Percentiles rank a stretch among this genome's conserved stretches.
These are phyloP conservation scores for Fusarium paranaense DNA, from an alignment of 2,329 filamentous ascomycete genomes.

Conservation along the genomic window DNA sequence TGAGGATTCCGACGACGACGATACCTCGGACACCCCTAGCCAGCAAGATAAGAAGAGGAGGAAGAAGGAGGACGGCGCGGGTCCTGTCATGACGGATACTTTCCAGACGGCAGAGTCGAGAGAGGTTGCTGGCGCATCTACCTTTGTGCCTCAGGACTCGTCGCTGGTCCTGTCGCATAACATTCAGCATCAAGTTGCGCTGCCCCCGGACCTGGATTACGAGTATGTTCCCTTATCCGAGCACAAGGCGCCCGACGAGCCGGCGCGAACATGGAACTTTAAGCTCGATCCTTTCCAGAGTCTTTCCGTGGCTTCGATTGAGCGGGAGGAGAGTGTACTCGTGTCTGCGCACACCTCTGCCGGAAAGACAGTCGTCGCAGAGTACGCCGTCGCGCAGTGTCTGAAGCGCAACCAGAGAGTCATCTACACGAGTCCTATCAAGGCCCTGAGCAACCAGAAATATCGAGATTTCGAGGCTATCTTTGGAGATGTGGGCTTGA, in stretches of 20 bases:
- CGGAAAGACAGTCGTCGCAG: slow-evolving; percentile 97
- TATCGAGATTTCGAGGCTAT: slow-evolving; percentile 96
- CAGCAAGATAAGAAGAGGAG: slow-evolving; percentile 72
- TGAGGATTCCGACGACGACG: slow-evolving; percentile 50
- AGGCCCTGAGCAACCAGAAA: slow-evolving; percentile 98
- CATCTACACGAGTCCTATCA: slow-evolving; percentile 99
- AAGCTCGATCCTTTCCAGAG: slow-evolving; percentile 98
- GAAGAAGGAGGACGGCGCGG: slow-evolving; percentile 70
- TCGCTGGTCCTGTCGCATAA: slow-evolving; percentile 92
- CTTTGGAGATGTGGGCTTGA: slow-evolving; percentile 96
- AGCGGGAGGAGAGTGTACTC: slow-evolving; percentile 94
- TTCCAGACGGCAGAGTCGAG: slow-evolving; percentile 96
- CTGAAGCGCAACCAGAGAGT: slow-evolving; percentile 97
- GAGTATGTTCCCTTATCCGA: slow-evolving; percentile 94
- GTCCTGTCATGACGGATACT: slow-evolving; percentile 86
- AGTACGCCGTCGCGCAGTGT: slow-evolving; percentile 98
- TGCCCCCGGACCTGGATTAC: slow-evolving; percentile 94
- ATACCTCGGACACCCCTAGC: slow-evolving; percentile 58
- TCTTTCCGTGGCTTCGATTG: slow-evolving; percentile 92
- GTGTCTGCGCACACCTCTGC: slow-evolving; percentile 98
- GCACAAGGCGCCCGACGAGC: slow-evolving; percentile 89
- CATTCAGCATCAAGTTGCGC: slow-evolving; percentile 96
- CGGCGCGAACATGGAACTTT: slow-evolving; percentile 87
- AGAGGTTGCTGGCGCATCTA: slow-evolving; percentile 85
- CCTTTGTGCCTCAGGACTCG: slow-evolving; percentile 72